These are phyloP conservation scores for Aspergillus eucalypticola DNA, from an alignment of 2,329 filamentous ascomycete species.

Conservation along the genomic window DNA sequence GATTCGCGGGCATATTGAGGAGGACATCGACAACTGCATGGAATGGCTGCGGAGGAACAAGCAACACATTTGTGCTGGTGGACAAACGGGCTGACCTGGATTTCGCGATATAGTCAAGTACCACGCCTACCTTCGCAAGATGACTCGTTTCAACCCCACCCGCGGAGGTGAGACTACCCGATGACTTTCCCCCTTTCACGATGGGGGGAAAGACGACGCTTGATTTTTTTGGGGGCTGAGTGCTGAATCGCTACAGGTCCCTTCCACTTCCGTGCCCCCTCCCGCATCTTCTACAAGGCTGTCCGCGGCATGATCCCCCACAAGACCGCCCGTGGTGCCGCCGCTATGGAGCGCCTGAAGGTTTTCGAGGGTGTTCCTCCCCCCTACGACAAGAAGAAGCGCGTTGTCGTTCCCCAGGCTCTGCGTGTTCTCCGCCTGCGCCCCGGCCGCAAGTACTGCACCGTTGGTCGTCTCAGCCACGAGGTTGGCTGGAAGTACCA, in stretches of 20 bases:
- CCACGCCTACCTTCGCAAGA: conserved; percentile 99
- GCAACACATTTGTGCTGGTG: neutral
- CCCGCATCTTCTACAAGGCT: conserved; percentile 99
- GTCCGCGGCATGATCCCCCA: conserved; percentile 99
- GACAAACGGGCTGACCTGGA: conserved; percentile 49
- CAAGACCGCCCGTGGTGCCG: conserved; percentile 98
- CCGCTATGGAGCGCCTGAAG: conserved; percentile 97
- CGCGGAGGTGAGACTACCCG: conserved; percentile 74
- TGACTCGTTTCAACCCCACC: conserved; percentile 99
- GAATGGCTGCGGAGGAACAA: conserved; percentile 6
- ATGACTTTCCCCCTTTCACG: neutral
- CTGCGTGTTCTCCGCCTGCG: conserved; percentile 94
- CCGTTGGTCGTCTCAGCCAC: conserved; percentile 93
- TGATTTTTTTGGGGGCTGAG: neutral
- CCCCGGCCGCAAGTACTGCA: conserved; percentile 99
- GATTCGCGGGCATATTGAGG: neutral
- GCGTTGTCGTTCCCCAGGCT: conserved; percentile 98
- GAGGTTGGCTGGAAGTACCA: conserved; percentile 99
- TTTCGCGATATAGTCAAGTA: conserved; percentile 82
- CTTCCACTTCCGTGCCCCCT: conserved; percentile 99
- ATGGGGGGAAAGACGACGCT: neutral
- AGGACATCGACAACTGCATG: neutral
- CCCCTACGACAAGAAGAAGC: conserved; percentile 99
- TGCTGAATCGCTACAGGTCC: conserved; percentile 62
- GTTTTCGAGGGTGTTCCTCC: conserved; percentile 99